phyloP scores from a whole-genome alignment of 768 basidiomycete genomes.

The Suillus plorans region DNA sequence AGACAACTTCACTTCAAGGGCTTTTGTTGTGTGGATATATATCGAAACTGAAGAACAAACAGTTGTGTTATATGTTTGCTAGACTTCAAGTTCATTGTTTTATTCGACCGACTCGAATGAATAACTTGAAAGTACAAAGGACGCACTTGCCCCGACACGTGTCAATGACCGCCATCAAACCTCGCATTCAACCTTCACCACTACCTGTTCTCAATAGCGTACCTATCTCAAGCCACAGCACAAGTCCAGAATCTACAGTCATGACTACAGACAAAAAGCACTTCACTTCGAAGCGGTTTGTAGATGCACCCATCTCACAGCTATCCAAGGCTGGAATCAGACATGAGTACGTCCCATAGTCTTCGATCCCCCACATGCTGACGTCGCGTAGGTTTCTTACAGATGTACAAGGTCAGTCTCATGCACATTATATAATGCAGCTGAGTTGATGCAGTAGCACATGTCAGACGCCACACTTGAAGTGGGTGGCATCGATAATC shows the following conservation, averaged over 20 bases:
- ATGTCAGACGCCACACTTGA: constrained; percentile 40
- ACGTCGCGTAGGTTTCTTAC: constrained; percentile 38
- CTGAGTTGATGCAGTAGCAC: not conserved
- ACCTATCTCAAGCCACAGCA: not conserved
- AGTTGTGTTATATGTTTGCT: not conserved
- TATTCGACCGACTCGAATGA: not conserved
- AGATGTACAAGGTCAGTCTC: constrained; percentile 44
- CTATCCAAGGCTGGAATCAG: constrained; percentile 40
- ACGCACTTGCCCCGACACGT: not conserved
- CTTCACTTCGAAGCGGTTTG: constrained; percentile 28
- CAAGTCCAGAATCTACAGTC: not conserved
- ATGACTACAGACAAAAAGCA: constrained; percentile 21
- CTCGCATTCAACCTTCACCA: not conserved
- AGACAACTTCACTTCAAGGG: not conserved
- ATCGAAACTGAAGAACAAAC: not conserved
- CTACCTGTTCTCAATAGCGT: not conserved
- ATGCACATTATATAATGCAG: not conserved
- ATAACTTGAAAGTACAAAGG: not conserved
- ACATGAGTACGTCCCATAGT: constrained; percentile 38
- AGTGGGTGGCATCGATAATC: constrained; percentile 19
- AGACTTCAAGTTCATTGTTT: not conserved
- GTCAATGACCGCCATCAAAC: not conserved
- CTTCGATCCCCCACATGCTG: constrained; percentile 1
- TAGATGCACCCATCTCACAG: constrained; percentile 36
- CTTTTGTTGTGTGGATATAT: not conserved